Base-by-base conservation (phyloP, 495 filamentous ascomycete genomes). In the Xylaria venustula region DNA sequence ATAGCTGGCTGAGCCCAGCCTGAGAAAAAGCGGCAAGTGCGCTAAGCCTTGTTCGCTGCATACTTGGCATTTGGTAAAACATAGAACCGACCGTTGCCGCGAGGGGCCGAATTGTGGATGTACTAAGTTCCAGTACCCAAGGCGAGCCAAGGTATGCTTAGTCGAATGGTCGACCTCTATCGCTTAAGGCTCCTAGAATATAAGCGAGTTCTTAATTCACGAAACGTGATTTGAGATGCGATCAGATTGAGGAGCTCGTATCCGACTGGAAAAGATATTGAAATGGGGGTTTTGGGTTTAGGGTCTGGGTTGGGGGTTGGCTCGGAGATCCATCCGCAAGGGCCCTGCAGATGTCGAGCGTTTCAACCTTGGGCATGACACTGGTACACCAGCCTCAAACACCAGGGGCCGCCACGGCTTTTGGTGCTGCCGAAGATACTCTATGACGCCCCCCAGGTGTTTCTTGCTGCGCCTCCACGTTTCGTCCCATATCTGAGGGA, bases 401-500 rank as follows among this genome's bases (percentile, higher is more conserved):
- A 26, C 28, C 44, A 40, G 42, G 44, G 44, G 19, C 20, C 44
- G 42, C 44, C 45, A 37, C 54, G 32, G 44, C 44, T 55, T 49
- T 40, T 42, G 25, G 30, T 58, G 20, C 28, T 28, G 22, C 14
- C 6, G 23, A 5, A 49, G 20, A 22, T 20, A 14, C 19, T 45
- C 19, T 45, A 22, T 17, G 5, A 45, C 20, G 25, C 37, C 23
- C n/a, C 37, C 52, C 37, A 44, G 23, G 36, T 22, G 34, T 46
- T 56, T 36, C 42, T 48, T 47, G 42, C 30, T 55, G 51, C 40
- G 26, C 41, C 42, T 57, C 28, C 20, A n/a, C 20, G 54, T 58
- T 58, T 58, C 54, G 54, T 58, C 54, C 44, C 54, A 58, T 58
- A 28, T 48, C 46, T 49, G 5, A 11, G 11, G 2, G 46, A 11